These are phyloP conservation scores for Fusarium sterilihyphosum DNA, from an alignment of 2,329 filamentous ascomycete species.

Conservation along the genomic window DNA sequence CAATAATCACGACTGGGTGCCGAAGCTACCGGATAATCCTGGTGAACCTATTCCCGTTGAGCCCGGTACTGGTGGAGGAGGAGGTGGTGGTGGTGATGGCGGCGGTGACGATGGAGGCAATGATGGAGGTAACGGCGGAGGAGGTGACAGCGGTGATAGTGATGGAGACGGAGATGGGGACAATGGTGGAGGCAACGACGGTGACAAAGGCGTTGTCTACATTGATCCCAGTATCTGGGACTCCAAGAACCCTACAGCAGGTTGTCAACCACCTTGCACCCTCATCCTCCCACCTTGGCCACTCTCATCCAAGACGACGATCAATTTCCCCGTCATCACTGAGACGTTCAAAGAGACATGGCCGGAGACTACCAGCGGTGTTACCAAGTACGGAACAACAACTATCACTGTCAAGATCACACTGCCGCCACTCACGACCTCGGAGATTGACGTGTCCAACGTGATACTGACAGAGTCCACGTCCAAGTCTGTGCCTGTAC, in stretches of 20 bases:
- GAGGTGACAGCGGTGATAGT: not conserved
- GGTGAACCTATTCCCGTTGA: not conserved
- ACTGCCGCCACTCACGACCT: slow-evolving; percentile 9
- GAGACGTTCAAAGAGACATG: slow-evolving; percentile 18
- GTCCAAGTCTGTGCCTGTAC: not conserved
- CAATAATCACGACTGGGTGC: slow-evolving; percentile 5
- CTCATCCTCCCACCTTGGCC: slow-evolving; percentile 17
- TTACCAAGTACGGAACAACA: slow-evolving; percentile 14
- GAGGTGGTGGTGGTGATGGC: not conserved
- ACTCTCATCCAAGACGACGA: slow-evolving; percentile 14
- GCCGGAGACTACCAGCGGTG: slow-evolving; percentile 12
- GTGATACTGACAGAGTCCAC: slow-evolving; percentile 7
- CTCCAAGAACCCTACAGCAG: not conserved
- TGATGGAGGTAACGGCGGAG: not conserved
- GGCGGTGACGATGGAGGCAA: not conserved
- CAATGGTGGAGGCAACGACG: not conserved
- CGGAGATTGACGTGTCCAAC: slow-evolving; percentile 17
- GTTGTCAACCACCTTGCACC: slow-evolving; percentile 12
- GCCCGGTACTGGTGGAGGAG: not conserved
- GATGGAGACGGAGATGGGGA: not conserved
- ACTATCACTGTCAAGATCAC: slow-evolving; percentile 24
- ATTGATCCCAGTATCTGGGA: slow-evolving; percentile 14
- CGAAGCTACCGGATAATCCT: not conserved
- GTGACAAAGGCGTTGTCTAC: not conserved
- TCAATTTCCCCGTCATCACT: slow-evolving; percentile 15